Evolutionary conservation across 2,329 filamentous ascomycete species (phyloP).

Genomic region (Claviceps monticola): DNA sequence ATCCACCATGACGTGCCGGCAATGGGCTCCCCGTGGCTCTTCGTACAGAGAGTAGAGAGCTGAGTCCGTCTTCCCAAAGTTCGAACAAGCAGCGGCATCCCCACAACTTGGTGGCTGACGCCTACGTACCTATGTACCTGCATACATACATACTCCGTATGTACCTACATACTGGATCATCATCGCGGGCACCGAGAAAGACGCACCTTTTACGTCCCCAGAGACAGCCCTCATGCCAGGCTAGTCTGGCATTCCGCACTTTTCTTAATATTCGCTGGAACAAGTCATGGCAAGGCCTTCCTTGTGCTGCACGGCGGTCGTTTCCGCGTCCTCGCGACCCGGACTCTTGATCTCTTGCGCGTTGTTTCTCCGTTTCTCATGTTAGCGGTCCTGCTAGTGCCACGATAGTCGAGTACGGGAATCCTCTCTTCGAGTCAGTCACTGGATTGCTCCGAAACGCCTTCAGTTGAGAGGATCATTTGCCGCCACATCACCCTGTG

Average conservation of each 20-base stretch:
- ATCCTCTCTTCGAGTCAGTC: not conserved
- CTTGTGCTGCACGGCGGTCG: not conserved
- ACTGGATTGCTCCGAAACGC: not conserved
- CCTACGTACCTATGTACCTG: too few relatives aligned
- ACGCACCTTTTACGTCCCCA: too few relatives aligned
- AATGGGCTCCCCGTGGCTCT: not conserved
- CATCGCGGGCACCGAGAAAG: too few relatives aligned
- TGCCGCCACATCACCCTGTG: not conserved
- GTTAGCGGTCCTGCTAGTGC: not conserved
- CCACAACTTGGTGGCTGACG: too few relatives aligned
- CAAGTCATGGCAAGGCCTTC: too few relatives aligned
- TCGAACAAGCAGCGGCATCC: not conserved
- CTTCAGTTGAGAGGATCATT: not conserved
- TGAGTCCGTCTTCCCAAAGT: not conserved
- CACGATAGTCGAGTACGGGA: not conserved
- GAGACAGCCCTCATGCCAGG: too few relatives aligned
- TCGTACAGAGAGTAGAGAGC: not conserved
- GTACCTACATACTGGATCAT: too few relatives aligned
- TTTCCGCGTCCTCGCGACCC: not conserved
- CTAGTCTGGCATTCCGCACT: too few relatives aligned
- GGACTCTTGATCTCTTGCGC: not conserved
- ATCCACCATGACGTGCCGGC: not conserved
- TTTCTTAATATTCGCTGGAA: too few relatives aligned
- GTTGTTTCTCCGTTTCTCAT: not conserved
- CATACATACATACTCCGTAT: too few relatives aligned